phyloP scores from a whole-genome alignment of 1,284 basidiomycete species.

The Leccinum griseonigrum region DNA sequence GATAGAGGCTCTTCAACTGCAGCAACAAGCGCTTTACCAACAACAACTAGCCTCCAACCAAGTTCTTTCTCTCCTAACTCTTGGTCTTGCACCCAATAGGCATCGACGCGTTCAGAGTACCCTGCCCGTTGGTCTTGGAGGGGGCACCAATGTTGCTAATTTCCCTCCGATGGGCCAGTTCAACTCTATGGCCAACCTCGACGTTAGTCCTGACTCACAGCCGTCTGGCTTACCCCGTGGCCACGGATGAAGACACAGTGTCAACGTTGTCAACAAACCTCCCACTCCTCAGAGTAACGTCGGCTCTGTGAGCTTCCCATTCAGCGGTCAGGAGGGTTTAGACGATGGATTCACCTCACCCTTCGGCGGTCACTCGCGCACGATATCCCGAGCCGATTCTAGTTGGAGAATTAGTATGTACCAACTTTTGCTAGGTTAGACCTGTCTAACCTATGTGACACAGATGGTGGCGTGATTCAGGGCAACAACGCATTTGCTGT shows the following conservation, averaged over 20 bases:
- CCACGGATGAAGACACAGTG: slow-evolving; percentile 91
- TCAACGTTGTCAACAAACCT: slow-evolving; percentile 85
- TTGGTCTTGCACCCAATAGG: slow-evolving; percentile 63
- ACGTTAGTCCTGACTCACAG: slow-evolving; percentile 64
- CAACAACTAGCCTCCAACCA: slow-evolving; percentile 80
- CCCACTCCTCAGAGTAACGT: slow-evolving; percentile 40
- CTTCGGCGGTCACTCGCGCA: slow-evolving; percentile 72
- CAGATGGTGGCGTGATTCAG: slow-evolving; percentile 74
- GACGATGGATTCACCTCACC: slow-evolving; percentile 71
- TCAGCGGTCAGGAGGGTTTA: slow-evolving; percentile 56
- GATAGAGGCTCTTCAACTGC: slow-evolving; percentile 88
- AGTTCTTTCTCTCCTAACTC: slow-evolving; percentile 66
- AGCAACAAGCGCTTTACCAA: slow-evolving; percentile 85
- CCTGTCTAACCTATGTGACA: slow-evolving; percentile 11
- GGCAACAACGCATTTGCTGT: slow-evolving; percentile 63
- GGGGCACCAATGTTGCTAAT: slow-evolving; percentile 41
- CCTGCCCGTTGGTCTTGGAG: slow-evolving; percentile 58
- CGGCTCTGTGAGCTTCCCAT: slow-evolving; percentile 54
- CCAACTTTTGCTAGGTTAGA: background rate
- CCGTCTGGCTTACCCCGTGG: slow-evolving; percentile 68
- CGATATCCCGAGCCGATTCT: slow-evolving; percentile 74
- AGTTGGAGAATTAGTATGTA: slow-evolving; percentile 86
- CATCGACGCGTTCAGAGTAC: slow-evolving; percentile 93
- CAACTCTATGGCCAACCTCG: slow-evolving; percentile 52
- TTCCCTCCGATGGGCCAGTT: slow-evolving; percentile 69